Evolutionary conservation across 371 early-diverging fungal species (phyloP).

Genomic region (Actinomucor elegans): DNA sequence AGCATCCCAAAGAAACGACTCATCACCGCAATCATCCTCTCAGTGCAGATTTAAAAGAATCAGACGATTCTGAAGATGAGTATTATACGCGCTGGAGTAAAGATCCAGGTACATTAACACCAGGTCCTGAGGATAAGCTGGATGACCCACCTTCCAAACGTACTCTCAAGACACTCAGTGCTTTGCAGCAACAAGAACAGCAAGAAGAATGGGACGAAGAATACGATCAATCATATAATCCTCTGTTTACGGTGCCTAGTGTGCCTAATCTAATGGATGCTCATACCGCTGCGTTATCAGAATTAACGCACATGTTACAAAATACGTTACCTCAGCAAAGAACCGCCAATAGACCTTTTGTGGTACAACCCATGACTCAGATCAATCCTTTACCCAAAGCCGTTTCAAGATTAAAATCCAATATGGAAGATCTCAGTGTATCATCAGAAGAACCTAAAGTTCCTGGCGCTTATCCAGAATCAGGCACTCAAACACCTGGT

Average conservation of each 20-base stretch:
- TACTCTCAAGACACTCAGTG: constrained; percentile 3
- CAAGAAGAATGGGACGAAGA: constrained; percentile 48
- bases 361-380: constrained; percentile 13
- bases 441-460: constrained; percentile 4
- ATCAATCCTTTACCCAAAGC: constrained; percentile 39
- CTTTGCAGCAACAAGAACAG: neutral
- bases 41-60: constrained; percentile 6
- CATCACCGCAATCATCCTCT: neutral
- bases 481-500: constrained; percentile 19
- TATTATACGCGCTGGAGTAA: constrained; percentile 47
- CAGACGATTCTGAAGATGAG: constrained; percentile 39
- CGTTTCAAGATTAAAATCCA: constrained; percentile 14
- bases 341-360: constrained; percentile 10
- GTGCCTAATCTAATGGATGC: constrained; percentile 50
- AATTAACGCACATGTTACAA: constrained; percentile 43
- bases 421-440: neutral
- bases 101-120: constrained; percentile 45
- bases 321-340: constrained; percentile 25
- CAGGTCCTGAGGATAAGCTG: constrained; percentile 20
- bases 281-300: constrained; percentile 39
- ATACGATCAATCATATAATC: constrained; percentile 51
- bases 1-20: neutral
- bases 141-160: constrained; percentile 9
- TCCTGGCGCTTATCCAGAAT: constrained; percentile 42
- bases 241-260: constrained; percentile 52